Evolutionary conservation across 495 filamentous ascomycete species (phyloP).

Genomic region (Hypoxylon fuscum): DNA sequence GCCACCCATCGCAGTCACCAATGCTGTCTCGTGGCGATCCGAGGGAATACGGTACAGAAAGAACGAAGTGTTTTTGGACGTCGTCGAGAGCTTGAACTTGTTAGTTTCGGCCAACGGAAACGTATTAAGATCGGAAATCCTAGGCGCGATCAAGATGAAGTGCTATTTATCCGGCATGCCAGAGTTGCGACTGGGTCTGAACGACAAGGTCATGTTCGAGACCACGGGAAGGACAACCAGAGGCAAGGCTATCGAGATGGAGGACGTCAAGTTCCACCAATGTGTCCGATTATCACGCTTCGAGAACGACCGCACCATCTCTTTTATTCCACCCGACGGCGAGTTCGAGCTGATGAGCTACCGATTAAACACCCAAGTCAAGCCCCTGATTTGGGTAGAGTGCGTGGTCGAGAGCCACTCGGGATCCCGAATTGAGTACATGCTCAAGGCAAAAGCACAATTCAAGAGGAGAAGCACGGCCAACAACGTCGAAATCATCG

Average conservation of each 20-base stretch:
- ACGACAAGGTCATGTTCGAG: conserved; percentile 99
- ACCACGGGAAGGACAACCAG: conserved; percentile 93
- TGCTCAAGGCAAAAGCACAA: conserved; percentile 97
- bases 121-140: conserved; percentile 94
- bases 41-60: conserved; percentile 99
- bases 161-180: conserved; percentile 99
- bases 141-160: conserved; percentile 99
- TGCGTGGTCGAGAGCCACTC: conserved; percentile 96
- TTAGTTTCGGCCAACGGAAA: conserved; percentile 95
- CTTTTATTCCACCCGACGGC: conserved; percentile 96
- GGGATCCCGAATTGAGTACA: conserved; percentile 95
- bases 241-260: conserved; percentile 99
- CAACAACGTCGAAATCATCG: conserved; percentile 98
- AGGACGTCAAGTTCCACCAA: conserved; percentile 99
- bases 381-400: conserved; percentile 98
- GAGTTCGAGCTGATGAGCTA: conserved; percentile 99
- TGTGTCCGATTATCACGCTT: conserved; percentile 95
- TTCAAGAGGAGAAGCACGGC: conserved; percentile 98
- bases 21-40: conserved; percentile 96
- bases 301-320: conserved; percentile 98
- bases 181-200: conserved; percentile 90
- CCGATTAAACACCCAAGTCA: conserved; percentile 97
- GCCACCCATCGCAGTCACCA: conserved; percentile 99
- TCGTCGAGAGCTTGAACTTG: conserved; percentile 96
- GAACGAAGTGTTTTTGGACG: conserved; percentile 99